Conservation (phyloP, 345 rosid genomes). For the Euphorbia tirucalli region DNA sequence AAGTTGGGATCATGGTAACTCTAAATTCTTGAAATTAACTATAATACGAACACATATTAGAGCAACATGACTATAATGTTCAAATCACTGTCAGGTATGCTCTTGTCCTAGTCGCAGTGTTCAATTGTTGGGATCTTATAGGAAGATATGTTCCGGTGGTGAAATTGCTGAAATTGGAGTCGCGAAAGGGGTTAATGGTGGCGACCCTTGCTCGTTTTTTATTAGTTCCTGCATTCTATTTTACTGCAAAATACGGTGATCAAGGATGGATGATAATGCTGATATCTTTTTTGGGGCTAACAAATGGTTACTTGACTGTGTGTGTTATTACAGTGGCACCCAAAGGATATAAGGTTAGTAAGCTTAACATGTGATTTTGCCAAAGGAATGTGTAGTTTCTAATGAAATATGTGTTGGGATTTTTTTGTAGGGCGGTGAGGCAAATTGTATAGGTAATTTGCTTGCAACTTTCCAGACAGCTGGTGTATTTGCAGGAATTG, state of each 20-base stretch:
- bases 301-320: conserved; percentile 80
- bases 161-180: conserved; percentile 55
- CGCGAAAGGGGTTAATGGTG: conserved; percentile 54
- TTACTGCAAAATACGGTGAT: conserved; percentile 78
- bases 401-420: too few species aligned
- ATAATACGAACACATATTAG: too few species aligned
- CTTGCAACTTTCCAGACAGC: conserved; percentile 59
- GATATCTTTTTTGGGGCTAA: conserved; percentile 58
- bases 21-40: neutral
- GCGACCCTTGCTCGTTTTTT: conserved; percentile 53
- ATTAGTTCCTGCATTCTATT: conserved; percentile 78
- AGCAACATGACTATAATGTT: too few species aligned
- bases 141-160: conserved; percentile 64
- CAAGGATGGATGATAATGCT: conserved; percentile 93
- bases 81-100: conserved; percentile 50
- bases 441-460: conserved; percentile 82
- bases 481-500: conserved; percentile 64
- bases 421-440: conserved; percentile 75
- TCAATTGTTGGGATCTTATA: conserved; percentile 65
- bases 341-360: conserved; percentile 76
- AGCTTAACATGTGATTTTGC: too few species aligned
- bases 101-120: conserved; percentile 62
- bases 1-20: conserved; percentile 54
- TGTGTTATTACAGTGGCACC: conserved; percentile 83
- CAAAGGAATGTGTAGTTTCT: too few species aligned